phyloP scores from a whole-genome alignment of 2,329 filamentous ascomycete genomes.

The Ophiostoma ulmi region DNA sequence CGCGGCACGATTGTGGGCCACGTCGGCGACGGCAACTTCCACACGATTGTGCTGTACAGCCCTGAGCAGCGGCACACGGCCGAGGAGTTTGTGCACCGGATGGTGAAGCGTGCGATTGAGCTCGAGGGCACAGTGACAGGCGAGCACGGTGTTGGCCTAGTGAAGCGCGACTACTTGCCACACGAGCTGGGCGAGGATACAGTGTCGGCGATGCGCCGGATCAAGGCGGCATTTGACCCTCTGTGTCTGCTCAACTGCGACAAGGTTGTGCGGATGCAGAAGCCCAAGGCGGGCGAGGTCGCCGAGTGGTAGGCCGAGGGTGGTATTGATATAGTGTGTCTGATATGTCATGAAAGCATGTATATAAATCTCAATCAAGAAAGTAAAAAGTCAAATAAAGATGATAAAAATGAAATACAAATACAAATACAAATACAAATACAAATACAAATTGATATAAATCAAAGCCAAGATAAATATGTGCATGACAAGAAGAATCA shows the following conservation, averaged over 20 bases:
- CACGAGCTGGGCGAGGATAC: slow-evolving; percentile 71
- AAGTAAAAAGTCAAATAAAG: not conserved
- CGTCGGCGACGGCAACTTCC: slow-evolving; percentile 66
- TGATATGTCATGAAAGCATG: not conserved
- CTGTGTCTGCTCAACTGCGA: slow-evolving; percentile 64
- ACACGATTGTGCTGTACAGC: slow-evolving; percentile 56
- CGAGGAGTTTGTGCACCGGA: slow-evolving; percentile 68
- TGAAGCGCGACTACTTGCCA: slow-evolving; percentile 77
- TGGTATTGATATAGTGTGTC: not conserved
- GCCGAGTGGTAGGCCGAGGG: slow-evolving; percentile 38
- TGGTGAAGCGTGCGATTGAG: slow-evolving; percentile 81
- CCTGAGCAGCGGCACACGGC: slow-evolving; percentile 62
- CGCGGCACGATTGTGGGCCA: slow-evolving; percentile 68
- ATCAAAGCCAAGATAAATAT: not conserved
- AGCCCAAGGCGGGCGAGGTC: slow-evolving; percentile 46
- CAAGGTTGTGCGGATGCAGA: slow-evolving; percentile 61
- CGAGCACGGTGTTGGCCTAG: slow-evolving; percentile 77
- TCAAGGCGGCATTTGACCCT: slow-evolving; percentile 77
- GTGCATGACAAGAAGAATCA: slow-evolving; percentile 9
- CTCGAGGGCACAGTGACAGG: slow-evolving; percentile 82
- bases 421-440: not conserved
- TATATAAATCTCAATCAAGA: not conserved
- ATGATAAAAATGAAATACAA: not conserved
- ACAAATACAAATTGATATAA: not conserved
- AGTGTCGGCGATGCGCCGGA: slow-evolving; percentile 79